Conservation (phyloP, 2,329 filamentous ascomycete species). For the Aspergillus latus region DNA sequence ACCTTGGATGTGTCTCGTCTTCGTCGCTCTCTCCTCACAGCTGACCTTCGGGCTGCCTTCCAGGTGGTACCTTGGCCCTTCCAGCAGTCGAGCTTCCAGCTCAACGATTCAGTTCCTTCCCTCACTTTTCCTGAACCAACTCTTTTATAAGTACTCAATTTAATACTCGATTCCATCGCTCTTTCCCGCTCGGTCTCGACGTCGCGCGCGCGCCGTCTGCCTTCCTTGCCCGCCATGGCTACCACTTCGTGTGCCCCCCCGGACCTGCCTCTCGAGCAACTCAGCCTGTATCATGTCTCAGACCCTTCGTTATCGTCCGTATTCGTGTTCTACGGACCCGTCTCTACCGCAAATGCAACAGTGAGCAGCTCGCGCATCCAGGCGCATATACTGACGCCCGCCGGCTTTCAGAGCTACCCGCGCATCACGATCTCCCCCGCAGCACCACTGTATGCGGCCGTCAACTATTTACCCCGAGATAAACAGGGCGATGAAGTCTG, state of each 20-base stretch:
- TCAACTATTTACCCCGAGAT: slow-evolving; percentile 85
- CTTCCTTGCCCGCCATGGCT: slow-evolving; percentile 64
- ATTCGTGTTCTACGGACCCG: slow-evolving; percentile 88
- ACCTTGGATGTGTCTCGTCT: slow-evolving; percentile 10
- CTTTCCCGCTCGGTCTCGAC: slow-evolving; percentile 8
- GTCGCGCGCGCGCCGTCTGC: slow-evolving; percentile 12
- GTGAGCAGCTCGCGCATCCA: slow-evolving; percentile 91
- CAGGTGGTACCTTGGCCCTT: neutral
- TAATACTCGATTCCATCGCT: slow-evolving; percentile 10
- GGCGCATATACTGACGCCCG: slow-evolving; percentile 85
- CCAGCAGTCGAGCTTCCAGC: neutral
- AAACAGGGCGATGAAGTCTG: slow-evolving; percentile 94
- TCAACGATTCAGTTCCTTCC: slow-evolving; percentile 2
- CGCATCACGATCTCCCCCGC: slow-evolving; percentile 91
- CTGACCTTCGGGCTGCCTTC: slow-evolving; percentile 1
- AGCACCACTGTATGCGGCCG: slow-evolving; percentile 85
- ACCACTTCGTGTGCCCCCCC: slow-evolving; percentile 74
- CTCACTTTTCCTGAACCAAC: slow-evolving; percentile 2
- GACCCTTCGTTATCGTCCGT: slow-evolving; percentile 79
- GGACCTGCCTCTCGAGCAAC: slow-evolving; percentile 72
- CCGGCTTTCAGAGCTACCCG: slow-evolving; percentile 84
- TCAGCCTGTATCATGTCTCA: slow-evolving; percentile 84
- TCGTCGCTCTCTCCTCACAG: slow-evolving; percentile 11
- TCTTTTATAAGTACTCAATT: slow-evolving; percentile 12
- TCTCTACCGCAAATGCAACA: slow-evolving; percentile 82